These are phyloP conservation scores for Penicillium nucicola DNA, from an alignment of 495 filamentous ascomycete species.

Conservation along the genomic window DNA sequence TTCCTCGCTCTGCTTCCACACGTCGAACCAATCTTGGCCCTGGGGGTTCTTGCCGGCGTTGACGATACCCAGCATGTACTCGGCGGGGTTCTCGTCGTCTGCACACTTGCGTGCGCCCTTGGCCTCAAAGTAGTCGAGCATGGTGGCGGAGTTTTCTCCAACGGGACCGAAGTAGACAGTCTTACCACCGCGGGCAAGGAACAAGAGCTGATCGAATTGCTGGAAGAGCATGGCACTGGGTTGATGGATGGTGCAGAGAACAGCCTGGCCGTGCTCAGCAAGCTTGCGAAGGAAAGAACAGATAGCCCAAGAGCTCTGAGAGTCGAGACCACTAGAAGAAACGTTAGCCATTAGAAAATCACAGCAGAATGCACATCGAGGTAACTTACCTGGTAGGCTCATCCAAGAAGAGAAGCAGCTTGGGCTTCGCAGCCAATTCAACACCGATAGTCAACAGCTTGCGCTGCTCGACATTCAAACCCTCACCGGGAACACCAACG, in stretches of 20 bases:
- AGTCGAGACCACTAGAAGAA: constrained; percentile 65
- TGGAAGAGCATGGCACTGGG: constrained; percentile 90
- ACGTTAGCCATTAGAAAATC: constrained; percentile 1
- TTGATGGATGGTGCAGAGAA: constrained; percentile 94
- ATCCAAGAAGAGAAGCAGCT: constrained; percentile 84
- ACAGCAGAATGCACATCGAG: not conserved
- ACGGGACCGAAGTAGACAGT: constrained; percentile 89
- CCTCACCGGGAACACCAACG: constrained; percentile 41
- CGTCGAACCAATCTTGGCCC: constrained; percentile 67
- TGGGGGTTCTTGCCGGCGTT: constrained; percentile 19
- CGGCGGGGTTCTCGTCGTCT: constrained; percentile 71
- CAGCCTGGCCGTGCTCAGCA: constrained; percentile 81
- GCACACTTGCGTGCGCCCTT: constrained; percentile 67
- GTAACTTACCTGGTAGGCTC: constrained; percentile 61
- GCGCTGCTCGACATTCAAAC: constrained; percentile 88
- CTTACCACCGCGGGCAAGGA: constrained; percentile 72
- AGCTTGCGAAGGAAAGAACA: constrained; percentile 74
- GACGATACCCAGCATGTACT: constrained; percentile 88
- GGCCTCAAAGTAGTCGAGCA: constrained; percentile 74
- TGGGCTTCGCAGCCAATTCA: constrained; percentile 83
- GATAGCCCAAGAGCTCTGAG: constrained; percentile 81
- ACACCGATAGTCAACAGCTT: constrained; percentile 89
- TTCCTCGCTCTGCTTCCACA: constrained; percentile 72
- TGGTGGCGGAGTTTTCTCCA: constrained; percentile 64
- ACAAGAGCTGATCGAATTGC: constrained; percentile 82